These are phyloP conservation scores for Cucumis melo DNA, from an alignment of 306 rosid species.

Conservation along the genomic window DNA sequence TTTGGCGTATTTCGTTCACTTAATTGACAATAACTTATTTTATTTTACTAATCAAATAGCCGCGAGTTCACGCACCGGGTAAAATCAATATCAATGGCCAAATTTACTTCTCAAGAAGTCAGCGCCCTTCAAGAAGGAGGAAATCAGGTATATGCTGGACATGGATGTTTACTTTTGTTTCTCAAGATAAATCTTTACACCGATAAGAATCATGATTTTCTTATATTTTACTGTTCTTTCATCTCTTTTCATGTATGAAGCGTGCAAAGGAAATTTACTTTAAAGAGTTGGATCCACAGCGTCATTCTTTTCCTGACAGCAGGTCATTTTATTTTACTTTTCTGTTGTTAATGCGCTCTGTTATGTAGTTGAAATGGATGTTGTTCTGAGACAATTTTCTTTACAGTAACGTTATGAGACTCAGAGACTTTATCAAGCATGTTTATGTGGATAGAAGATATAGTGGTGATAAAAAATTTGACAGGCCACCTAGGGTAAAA, in stretches of 20 bases:
- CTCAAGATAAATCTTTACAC: conserved; percentile 5
- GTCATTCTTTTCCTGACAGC: conserved; percentile 72
- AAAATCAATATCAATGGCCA: conserved; percentile 92
- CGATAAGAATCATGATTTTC: conserved; percentile 8
- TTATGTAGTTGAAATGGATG: not conserved
- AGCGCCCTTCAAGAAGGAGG: conserved; percentile 91
- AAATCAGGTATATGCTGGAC: conserved; percentile 49
- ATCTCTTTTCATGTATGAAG: conserved; percentile 33
- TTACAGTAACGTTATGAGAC: conserved; percentile 79
- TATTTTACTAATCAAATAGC: conserved; percentile 23
- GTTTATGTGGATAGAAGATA: conserved; percentile 85
- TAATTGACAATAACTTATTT: conserved; percentile 7
- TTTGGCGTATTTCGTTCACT: conserved; percentile 2
- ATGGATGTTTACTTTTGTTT: not conserved
- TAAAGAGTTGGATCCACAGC: conserved; percentile 85
- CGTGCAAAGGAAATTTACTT: conserved; percentile 72
- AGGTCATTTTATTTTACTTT: conserved; percentile 25
- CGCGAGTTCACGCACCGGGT: conserved; percentile 95
- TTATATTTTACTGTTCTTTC: conserved; percentile 10
- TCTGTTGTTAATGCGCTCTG: not conserved
- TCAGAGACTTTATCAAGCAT: conserved; percentile 87
- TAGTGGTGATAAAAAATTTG: conserved; percentile 48
- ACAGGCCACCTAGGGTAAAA: conserved; percentile 62
- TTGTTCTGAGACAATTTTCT: conserved; percentile 30
- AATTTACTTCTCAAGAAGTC: conserved; percentile 93